Evolutionary conservation across 2,329 filamentous ascomycete genomes (phyloP), one percentile per base, ranked within the genome.

Genomic region (Exophiala mesophila): DNA sequence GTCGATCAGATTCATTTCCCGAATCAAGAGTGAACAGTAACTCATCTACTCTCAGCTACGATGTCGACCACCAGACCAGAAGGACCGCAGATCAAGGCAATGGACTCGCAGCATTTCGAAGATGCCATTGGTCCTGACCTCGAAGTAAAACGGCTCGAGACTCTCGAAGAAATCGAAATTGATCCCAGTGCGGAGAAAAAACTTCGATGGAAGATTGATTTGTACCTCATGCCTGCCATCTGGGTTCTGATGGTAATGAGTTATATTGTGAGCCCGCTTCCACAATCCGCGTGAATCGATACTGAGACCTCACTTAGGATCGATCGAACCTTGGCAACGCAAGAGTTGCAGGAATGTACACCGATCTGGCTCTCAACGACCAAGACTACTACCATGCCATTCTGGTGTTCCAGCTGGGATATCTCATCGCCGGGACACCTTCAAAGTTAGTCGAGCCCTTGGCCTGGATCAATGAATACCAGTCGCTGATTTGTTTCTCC

Each of bases 371-470:
- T 0, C 62, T 87, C 39, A 61, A 58, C 8, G 73, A 73, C 19
- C 77, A 83, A 57, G 80, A 85, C 57, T 87, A 85, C 66, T 87
- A 87, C 56, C 62, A 64, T 17, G 67, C 85, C 2, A 69, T 87
- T 3, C 80, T 80, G 9, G 58, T 80, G 49, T 87, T 86, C 64
- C 86, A 83, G 61, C 70, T 87, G 57, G 77, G 77, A 5, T 87
- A 87, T 61, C 84, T 85, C 53, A 16, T 85, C 32, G 84, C 82
- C 50, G 78, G 85, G 59, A 82, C 87, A 30, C 82, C 83, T 0
- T 71, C 71, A 40, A 87, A 79, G 35, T 37, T 4, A 24, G 8
- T 23, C 7, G 8, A 7, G 5, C 5, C 19, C 8, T 19, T 24
- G n/a, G n/a, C n/a, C n/a, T n/a, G n/a, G n/a, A n/a, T n/a, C 9